phyloP scores from a whole-genome alignment of 352 stramenopile species.

The Globisporangium iwayamae region DNA sequence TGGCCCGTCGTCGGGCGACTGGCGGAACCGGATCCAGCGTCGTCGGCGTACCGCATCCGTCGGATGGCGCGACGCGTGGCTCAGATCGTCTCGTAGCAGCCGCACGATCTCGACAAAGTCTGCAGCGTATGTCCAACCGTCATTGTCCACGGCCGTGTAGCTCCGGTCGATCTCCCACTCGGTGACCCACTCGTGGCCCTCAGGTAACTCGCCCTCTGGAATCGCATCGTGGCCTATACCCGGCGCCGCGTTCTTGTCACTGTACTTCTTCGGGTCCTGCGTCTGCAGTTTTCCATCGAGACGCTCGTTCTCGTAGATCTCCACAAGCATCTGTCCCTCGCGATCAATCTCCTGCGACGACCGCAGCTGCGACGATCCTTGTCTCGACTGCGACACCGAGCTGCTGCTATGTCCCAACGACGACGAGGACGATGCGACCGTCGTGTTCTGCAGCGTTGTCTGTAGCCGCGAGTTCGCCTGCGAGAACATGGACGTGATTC shows the following conservation, averaged over 20 bases:
- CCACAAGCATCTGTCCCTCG: conserved; percentile 65
- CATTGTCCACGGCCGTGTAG: conserved; percentile 75
- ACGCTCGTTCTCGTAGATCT: conserved; percentile 87
- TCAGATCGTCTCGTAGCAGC: conserved; percentile 74
- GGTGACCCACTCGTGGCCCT: conserved; percentile 73
- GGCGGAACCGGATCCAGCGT: conserved; percentile 76
- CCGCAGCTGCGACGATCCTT: conserved; percentile 37
- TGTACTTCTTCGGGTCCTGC: conserved; percentile 71
- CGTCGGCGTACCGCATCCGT: conserved; percentile 72
- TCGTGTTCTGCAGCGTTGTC: conserved; percentile 59
- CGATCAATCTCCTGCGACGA: conserved; percentile 61
- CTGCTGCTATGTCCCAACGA: conserved; percentile 10
- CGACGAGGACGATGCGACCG: conserved; percentile 21
- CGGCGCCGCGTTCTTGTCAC: conserved; percentile 51
- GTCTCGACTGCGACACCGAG: conserved; percentile 21
- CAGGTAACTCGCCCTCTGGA: conserved; percentile 57
- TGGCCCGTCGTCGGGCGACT: conserved; percentile 37
- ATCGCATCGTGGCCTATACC: conserved; percentile 61
- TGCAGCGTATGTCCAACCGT: conserved; percentile 81
- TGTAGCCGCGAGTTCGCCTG: conserved; percentile 71
- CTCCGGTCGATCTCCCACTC: conserved; percentile 84
- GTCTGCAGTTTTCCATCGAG: conserved; percentile 69
- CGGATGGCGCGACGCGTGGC: conserved; percentile 78
- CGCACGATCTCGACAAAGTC: conserved; percentile 80
- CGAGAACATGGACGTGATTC: conserved; percentile 55